phyloP scores from a whole-genome alignment of 73 alveolate species.

The Paramecium pentaurelia region DNA sequence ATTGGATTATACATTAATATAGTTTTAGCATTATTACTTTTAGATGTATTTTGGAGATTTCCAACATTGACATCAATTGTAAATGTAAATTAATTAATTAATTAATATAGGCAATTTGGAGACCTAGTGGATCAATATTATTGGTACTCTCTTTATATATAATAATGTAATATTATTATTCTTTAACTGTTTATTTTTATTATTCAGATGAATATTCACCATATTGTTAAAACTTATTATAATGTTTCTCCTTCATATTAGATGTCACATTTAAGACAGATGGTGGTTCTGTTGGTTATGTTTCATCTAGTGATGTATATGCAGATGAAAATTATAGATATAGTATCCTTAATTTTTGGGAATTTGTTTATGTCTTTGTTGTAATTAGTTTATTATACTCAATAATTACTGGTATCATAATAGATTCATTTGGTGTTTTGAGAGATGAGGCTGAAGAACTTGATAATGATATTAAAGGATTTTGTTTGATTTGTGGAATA shows the following conservation, averaged over 20 bases:
- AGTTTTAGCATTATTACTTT: conserved; percentile 68
- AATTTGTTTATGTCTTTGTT: conserved; percentile 50
- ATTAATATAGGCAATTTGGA: conserved; percentile 60
- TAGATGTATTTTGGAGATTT: conserved; percentile 74
- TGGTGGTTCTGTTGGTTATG: conserved; percentile 79
- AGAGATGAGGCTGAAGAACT: conserved; percentile 88
- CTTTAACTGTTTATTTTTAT: conserved; percentile 59
- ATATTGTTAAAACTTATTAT: conserved; percentile 62
- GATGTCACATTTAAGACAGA: conserved; percentile 82
- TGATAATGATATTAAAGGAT: conserved; percentile 81
- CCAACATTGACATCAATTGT: conserved; percentile 74
- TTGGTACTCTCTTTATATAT: conserved; percentile 68
- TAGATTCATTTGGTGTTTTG: conserved; percentile 92
- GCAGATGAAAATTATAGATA: conserved; percentile 3
- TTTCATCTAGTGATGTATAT: neutral
- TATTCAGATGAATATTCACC: conserved; percentile 27
- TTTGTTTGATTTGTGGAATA: conserved; percentile 92
- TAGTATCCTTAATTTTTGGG: conserved; percentile 47
- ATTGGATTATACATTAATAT: conserved; percentile 59
- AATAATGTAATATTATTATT: conserved; percentile 67
- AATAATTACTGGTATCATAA: conserved; percentile 80
- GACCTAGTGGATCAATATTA: conserved; percentile 75
- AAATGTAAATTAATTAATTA: conserved; percentile 53
- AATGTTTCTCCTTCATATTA: conserved; percentile 69
- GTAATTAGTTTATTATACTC: conserved; percentile 51